Evolutionary conservation across 2,329 filamentous ascomycete genomes (phyloP), one percentile per base, ranked within the genome.

Genomic region (Rutstroemia sp.): DNA sequence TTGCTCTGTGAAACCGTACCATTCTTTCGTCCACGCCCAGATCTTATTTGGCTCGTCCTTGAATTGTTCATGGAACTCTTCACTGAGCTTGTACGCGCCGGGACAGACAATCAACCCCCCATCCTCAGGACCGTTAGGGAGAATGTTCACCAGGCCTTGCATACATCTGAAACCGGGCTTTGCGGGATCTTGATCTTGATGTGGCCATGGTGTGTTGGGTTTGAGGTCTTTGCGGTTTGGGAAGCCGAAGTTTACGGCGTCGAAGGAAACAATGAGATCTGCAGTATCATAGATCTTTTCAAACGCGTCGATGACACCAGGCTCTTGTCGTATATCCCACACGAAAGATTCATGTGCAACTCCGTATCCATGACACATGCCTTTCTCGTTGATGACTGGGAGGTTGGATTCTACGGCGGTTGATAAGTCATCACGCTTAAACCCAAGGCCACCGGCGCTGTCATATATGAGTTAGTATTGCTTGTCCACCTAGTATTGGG

Each of bases 121-220:
- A 39, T 70, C 68, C 4, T 67, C 57, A 8, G 68, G 65, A 4
- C 68, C 68, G 38, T 63, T 64, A 8, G 62, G 65, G 5, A 64
- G 56, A 1, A 69, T 51, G 57, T 76, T 76, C 1, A 76, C 69
- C 0, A 77, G 64, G 3, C 75, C 74, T 60, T 76, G 74, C 23
- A 72, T 63, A 61, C 73, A 75, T 5, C 70, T 65, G 57, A 75
- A 72, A 2, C 72, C 74, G 34, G n/a, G 39, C 16, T 17, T 42
- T 42, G n/a, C 19, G 10, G 68, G 71, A 46, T 71, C 65, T 57
- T 73, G 72, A 54, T 73, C 71, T 46, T 72, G 70, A 57, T 73
- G 72, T 1, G 71, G 70, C 72, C 71, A 73, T 14, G 71, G 70
- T 17, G 41, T 45, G 9, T 23, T 17, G 30, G 30, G 30, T 44